Evolutionary conservation across 495 filamentous ascomycete genomes (phyloP), one percentile per base, ranked within the genome.

Genomic region (Achaetomiella virescens): DNA sequence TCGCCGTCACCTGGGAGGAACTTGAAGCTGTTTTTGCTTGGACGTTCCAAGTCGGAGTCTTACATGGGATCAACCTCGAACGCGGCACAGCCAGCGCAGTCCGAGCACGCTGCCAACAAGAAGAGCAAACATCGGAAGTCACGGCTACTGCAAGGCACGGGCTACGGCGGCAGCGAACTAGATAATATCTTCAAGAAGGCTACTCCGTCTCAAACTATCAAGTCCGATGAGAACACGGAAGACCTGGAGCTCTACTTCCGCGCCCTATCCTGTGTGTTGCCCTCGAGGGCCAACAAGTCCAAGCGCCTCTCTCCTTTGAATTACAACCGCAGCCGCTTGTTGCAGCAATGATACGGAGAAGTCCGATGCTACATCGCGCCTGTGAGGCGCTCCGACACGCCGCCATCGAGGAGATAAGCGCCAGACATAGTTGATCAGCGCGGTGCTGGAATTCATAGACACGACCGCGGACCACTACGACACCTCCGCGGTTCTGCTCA

Each of bases 371-470:
- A 29, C 52, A 52, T 14, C 61, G 57, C 20, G 67, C 54, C 42
- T 65, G 63, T 15, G 61, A 59, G 24, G 10, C 72, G 8, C 50
- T 75, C 3, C 56, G 63, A 1, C 65, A 65, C 38, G 61, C 62
- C 17, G 61, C 64, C 0, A 59, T 75, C 17, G 60, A 66, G 0
- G 70, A 75, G 15, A 63, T 71, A 7, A 52, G 43, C 20, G 15
- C 25, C 3, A 56, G 53, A 2, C 25, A 35, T 14, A 14, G 42
- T 0, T 68, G 10, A 56, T 71, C 46, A 42, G 50, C 7, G 58
- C 59, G 3, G 41, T 70, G 1, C 47, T 75, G n/a, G 62, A 65
- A 29, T 63, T 75, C 10, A 17, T 73, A 12, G 52, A 67, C 6
- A 40, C 55, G 8, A 11, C 69, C 33, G 48, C 47, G 2, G 33